Conservation (phyloP, 148 eudicot genomes). For the Arbutus unedo region DNA sequence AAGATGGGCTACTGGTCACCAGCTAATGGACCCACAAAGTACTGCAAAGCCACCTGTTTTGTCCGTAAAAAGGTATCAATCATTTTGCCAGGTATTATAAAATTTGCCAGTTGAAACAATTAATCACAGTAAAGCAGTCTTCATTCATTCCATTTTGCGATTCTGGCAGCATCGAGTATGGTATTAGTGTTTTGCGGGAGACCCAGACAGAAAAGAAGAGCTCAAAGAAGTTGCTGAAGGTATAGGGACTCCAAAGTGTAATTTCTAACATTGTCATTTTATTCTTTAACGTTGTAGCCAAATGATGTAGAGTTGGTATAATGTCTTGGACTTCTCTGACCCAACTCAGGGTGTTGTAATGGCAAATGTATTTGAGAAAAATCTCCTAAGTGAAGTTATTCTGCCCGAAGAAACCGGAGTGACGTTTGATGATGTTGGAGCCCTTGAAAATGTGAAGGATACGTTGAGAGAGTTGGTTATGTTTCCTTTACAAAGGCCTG, state of each 20-base stretch:
- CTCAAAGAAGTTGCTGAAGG: slow-evolving; percentile 81
- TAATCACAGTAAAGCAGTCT: background rate
- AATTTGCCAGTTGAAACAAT: background rate
- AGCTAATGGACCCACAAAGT: slow-evolving; percentile 57
- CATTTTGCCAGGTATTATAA: background rate
- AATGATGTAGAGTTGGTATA: background rate
- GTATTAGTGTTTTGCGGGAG: slow-evolving; percentile 58
- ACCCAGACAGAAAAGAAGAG: slow-evolving; percentile 81
- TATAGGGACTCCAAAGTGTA: slow-evolving; percentile 12
- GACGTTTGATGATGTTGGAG: slow-evolving; percentile 96
- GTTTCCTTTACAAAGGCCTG: slow-evolving; percentile 97
- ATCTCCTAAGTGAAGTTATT: slow-evolving; percentile 79
- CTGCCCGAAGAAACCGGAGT: slow-evolving; percentile 95
- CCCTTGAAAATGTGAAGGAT: slow-evolving; percentile 94
- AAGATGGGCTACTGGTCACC: slow-evolving; percentile 89
- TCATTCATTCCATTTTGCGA: slow-evolving; percentile 12
- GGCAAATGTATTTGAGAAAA: slow-evolving; percentile 91
- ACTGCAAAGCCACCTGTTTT: slow-evolving; percentile 53
- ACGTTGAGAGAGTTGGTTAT: slow-evolving; percentile 95
- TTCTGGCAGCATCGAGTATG: slow-evolving; percentile 70
- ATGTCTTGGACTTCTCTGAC: slow-evolving; percentile 10
- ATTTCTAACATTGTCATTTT: background rate
- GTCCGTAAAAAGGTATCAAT: slow-evolving; percentile 60
- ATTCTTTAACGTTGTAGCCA: background rate
- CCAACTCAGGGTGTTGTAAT: slow-evolving; percentile 76